Evolutionary conservation across 2,329 filamentous ascomycete species (phyloP), one percentile per base, ranked within the genome.

Genomic region (Cladosporium sp.): DNA sequence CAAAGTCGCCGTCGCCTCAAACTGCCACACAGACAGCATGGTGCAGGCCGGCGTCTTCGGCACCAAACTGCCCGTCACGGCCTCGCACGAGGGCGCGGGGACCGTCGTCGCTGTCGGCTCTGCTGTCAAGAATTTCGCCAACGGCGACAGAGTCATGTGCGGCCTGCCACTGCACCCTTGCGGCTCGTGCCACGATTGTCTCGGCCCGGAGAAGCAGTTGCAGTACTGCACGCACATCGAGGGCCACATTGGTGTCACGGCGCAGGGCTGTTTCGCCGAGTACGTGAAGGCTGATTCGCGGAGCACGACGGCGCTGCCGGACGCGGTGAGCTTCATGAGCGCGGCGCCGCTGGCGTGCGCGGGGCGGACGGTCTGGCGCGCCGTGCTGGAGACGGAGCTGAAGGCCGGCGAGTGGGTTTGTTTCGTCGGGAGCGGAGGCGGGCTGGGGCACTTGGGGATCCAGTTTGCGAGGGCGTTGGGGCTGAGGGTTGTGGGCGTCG

Each of bases 21-120:
- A 82, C 61, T 84, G 81, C 68, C 81, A 85, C 68, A 84, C 82
- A 1, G 81, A 84, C 67, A 66, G 66, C 55, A 80, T 83, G 77
- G 78, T 82, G 3, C 59, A 61, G 6, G 60, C 69, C 2, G 81
- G 81, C 44, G 65, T 73, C 43, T 77, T 83, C 63, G 65, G 63
- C 6, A 72, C 73, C 0, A 52, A 64, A 3, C 69, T 83, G 1
- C 80, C 81, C 0, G 70, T 72, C 53, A 82, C 73, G 8, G 77
- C 71, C 6, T 83, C 77, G 0, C 80, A 82, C 62, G 80, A 84
- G 65, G 79, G 78, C 14, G 68, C 77, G 13, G 80, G 79, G 14
- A 80, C 79, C 14, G 72, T 83, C 46, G 75, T 75, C 7, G 70
- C 73, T 1, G 55, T 74, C 3, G 79, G 80, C 2, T 52, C 61